Conservation (phyloP, 192 early-diverging fungal species). For the Coemansia sp. region DNA sequence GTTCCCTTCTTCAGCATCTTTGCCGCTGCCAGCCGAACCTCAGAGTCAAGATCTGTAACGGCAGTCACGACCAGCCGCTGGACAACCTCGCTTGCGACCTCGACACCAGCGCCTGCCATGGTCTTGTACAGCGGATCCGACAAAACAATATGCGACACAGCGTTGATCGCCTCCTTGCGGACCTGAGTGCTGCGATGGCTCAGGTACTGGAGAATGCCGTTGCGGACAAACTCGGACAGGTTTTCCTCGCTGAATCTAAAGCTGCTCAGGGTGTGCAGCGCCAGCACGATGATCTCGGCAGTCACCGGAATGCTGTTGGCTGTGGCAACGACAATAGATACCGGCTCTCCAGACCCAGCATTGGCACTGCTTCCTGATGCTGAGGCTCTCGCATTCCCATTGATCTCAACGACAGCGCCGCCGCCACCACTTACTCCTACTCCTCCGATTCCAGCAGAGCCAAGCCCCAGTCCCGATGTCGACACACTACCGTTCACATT, state of each 20-base stretch:
- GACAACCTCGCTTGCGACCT: constrained; percentile 84
- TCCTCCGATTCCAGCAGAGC: neutral
- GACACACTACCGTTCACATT: neutral
- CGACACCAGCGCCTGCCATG: constrained; percentile 69
- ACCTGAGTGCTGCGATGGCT: constrained; percentile 77
- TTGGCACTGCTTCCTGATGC: neutral
- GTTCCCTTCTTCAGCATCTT: constrained; percentile 57
- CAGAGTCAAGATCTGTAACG: constrained; percentile 70
- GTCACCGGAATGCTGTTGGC: constrained; percentile 16
- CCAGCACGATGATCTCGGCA: constrained; percentile 70
- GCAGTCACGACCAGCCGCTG: constrained; percentile 85
- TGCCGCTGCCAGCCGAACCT: constrained; percentile 30
- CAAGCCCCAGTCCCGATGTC: neutral
- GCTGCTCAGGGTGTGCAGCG: constrained; percentile 78
- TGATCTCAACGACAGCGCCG: constrained; percentile 37
- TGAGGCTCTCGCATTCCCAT: neutral
- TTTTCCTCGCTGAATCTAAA: constrained; percentile 86
- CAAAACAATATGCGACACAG: constrained; percentile 82
- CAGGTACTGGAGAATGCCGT: constrained; percentile 81
- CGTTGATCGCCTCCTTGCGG: constrained; percentile 71
- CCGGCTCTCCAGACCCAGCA: constrained; percentile 8
- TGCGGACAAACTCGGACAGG: constrained; percentile 87
- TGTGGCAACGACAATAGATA: constrained; percentile 15
- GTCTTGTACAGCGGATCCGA: constrained; percentile 85
- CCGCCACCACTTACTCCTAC: too few species aligned